Conservation (phyloP, 768 basidiomycete species). For the Tylopilus vinaceipallidus region DNA sequence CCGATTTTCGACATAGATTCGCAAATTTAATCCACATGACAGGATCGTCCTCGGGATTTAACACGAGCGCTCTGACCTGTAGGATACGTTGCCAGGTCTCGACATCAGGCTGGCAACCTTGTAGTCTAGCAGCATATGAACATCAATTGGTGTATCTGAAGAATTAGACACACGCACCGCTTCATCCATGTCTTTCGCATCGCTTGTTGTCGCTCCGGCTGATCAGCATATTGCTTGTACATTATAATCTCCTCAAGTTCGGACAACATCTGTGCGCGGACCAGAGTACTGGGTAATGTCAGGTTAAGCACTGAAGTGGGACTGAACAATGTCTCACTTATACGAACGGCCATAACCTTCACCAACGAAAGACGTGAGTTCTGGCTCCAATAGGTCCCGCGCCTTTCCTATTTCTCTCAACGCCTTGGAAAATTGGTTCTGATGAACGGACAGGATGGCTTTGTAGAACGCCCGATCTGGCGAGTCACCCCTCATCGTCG, state of each 20-base stretch:
- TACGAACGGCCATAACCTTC: constrained; percentile 98
- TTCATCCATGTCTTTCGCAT: constrained; percentile 98
- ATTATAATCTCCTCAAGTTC: constrained; percentile 97
- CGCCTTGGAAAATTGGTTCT: constrained; percentile 93
- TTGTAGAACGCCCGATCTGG: constrained; percentile 95
- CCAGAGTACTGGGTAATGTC: constrained; percentile 67
- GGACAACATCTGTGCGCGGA: constrained; percentile 97
- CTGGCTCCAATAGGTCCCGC: constrained; percentile 87
- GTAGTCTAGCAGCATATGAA: constrained; percentile 50
- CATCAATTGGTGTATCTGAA: too few species aligned
- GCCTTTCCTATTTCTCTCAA: constrained; percentile 88
- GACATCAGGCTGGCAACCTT: constrained; percentile 96
- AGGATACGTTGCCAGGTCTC: constrained; percentile 99
- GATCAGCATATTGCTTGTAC: constrained; percentile 93
- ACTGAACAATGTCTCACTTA: constrained; percentile 57
- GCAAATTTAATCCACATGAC: constrained; percentile 99
- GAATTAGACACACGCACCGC: constrained; percentile 48
- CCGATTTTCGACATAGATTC: constrained; percentile 93
- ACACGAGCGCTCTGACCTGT: constrained; percentile 91
- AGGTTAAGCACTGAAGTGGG: constrained; percentile 7
- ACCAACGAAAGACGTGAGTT: constrained; percentile 86
- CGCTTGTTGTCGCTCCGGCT: constrained; percentile 85
- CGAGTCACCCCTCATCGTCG: constrained; percentile 89
- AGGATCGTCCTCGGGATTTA: constrained; percentile 91
- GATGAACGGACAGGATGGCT: constrained; percentile 93